Evolutionary conservation across 78 protist species (phyloP).

Genomic region (Monocercomonoides exilis): DNA sequence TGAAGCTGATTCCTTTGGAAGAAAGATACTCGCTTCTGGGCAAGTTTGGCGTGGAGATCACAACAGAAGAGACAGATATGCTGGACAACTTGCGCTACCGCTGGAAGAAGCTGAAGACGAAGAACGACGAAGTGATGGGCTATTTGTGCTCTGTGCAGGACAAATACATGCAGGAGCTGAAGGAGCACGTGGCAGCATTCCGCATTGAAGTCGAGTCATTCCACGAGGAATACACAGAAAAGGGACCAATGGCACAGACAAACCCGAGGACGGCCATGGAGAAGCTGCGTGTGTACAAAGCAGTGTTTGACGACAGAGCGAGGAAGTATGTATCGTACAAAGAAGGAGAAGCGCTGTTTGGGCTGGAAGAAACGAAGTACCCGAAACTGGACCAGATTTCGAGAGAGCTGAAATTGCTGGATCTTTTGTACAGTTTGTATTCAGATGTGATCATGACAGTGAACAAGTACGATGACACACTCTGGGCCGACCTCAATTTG

Average conservation of each 20-base stretch:
- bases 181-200: slow-evolving; percentile 32
- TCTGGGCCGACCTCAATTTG: slow-evolving; percentile 58
- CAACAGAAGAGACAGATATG: slow-evolving; percentile 53
- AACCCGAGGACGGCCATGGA: slow-evolving; percentile 62
- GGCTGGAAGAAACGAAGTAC: slow-evolving; percentile 57
- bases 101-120: slow-evolving; percentile 40
- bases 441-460: slow-evolving; percentile 41
- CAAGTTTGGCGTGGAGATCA: slow-evolving; percentile 24
- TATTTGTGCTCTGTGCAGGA: slow-evolving; percentile 17
- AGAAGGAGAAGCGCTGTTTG: slow-evolving; percentile 74
- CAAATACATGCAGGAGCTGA: not conserved
- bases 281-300: slow-evolving; percentile 57
- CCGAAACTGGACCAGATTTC: slow-evolving; percentile 49
- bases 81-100: slow-evolving; percentile 40
- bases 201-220: slow-evolving; percentile 30
- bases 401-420: slow-evolving; percentile 57
- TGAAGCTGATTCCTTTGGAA: slow-evolving; percentile 41
- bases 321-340: slow-evolving; percentile 46
- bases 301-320: slow-evolving; percentile 56
- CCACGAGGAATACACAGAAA: slow-evolving; percentile 38
- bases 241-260: slow-evolving; percentile 65
- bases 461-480: slow-evolving; percentile 45
- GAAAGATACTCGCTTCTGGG: slow-evolving; percentile 53
- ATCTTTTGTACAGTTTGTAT: slow-evolving; percentile 56
- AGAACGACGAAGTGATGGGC: slow-evolving; percentile 7